These are phyloP conservation scores for Pseudozyma pruni DNA, from an alignment of 1,284 basidiomycete genomes.

Conservation along the genomic window DNA sequence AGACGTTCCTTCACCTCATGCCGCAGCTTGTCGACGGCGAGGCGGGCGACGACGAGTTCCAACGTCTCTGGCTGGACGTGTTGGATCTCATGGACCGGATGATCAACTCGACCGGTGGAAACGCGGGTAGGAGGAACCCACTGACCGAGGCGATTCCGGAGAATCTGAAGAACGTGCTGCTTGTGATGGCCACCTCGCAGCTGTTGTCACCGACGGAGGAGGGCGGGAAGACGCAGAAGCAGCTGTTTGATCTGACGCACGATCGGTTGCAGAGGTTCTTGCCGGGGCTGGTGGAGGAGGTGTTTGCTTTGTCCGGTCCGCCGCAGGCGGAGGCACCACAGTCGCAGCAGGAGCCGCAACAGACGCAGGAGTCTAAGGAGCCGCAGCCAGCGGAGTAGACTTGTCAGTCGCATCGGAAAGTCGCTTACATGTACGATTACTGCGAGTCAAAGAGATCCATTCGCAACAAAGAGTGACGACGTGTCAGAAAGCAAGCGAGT, in stretches of 20 bases:
- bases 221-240: conserved; percentile 16
- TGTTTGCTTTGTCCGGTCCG: conserved; percentile 28
- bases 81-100: conserved; percentile 88
- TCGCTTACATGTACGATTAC: too few species aligned
- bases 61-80: conserved; percentile 87
- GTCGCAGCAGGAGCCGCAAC: not conserved
- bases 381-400: too few species aligned
- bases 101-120: conserved; percentile 74
- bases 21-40: conserved; percentile 73
- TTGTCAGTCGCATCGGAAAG: too few species aligned
- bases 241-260: conserved; percentile 47
- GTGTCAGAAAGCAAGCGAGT: conserved; percentile 12
- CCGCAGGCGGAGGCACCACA: not conserved
- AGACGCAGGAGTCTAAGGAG: not conserved
- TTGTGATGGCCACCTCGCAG: conserved; percentile 91
- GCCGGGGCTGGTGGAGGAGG: conserved; percentile 55
- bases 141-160: conserved; percentile 89
- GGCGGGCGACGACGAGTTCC: conserved; percentile 73
- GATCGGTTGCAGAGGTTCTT: conserved; percentile 54
- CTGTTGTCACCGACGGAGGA: conserved; percentile 71
- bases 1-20: conserved; percentile 93
- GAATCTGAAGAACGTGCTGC: conserved; percentile 93
- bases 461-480: too few species aligned
- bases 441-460: too few species aligned
- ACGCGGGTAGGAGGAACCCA: conserved; percentile 32